Base-by-base conservation (phyloP, 2,329 filamentous ascomycete genomes). In the Aspergillus carbonarius region DNA sequence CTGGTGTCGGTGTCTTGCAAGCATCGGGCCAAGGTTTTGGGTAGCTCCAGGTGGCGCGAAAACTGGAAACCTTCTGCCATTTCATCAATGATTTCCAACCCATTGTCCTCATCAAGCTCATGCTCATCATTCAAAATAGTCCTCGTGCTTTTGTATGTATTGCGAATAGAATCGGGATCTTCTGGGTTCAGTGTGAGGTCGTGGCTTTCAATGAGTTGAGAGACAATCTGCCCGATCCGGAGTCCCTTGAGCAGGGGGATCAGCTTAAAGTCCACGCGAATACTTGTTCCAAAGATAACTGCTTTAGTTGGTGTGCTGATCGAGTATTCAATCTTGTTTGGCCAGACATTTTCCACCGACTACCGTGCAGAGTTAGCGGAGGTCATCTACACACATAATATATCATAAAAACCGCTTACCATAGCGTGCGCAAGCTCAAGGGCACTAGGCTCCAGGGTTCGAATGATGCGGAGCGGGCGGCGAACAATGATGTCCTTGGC, bases 291-390 rank as follows among this genome's bases (percentile, higher is more conserved):
- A 68, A 97, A 96, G 17, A 96, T 90, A 55, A 96, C 89, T 1
- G 95, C 95, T 78, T 97, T 97, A 70, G 92, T 93, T 0, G 95
- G 93, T 10, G 96, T 91, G 58, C 91, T 87, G 63, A 99, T 92
- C 30, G 92, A 93, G 78, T 99, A 99, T 73, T 96, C 91, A 67
- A 98, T 85, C 81, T 99, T 99, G 79, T 96, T 95, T 5, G 92
- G 90, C 95, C 95, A 99, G 63, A 96, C 90, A 71, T 97, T 97
- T 76, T 97, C 93, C 63, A 98, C 93, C 63, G 91, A 83, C 80
- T 85, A 58, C 20, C 55, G n/a, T 54, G 46, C 40, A 39, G 18
- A 25, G 62, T 71, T 52, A 70, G 66, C 49, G 35, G 46, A 51
- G 23, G 13, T 25, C 27, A 27, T 13, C 23, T 34, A 35, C 20